These are phyloP conservation scores for Annulohypoxylon stygium DNA, from an alignment of 495 filamentous ascomycete genomes.

Conservation along the genomic window DNA sequence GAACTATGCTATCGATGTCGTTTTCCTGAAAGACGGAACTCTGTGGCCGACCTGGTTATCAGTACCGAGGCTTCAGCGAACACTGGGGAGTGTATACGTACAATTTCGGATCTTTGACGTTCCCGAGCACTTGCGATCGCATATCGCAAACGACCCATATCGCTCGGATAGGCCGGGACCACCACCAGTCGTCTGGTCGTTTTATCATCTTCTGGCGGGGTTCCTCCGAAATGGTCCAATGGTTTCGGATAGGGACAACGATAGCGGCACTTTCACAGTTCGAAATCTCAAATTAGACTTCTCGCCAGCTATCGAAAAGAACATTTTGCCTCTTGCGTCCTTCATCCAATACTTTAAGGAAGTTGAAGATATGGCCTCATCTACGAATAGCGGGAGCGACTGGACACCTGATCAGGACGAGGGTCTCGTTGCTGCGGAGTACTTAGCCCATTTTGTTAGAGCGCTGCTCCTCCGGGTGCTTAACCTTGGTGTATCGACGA, in stretches of 20 bases:
- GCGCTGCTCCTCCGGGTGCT: not conserved
- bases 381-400: not conserved
- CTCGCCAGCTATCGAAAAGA: slow-evolving; percentile 15
- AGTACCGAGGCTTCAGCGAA: not conserved
- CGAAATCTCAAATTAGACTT: slow-evolving; percentile 17
- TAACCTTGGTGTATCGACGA: not conserved
- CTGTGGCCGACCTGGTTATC: not conserved
- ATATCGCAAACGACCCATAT: not conserved
- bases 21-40: not conserved
- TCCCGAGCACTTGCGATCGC: not conserved
- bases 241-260: slow-evolving; percentile 9
- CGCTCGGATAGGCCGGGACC: not conserved
- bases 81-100: not conserved
- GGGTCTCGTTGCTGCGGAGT: not conserved
- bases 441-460: not conserved
- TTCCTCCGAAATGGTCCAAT: slow-evolving; percentile 15
- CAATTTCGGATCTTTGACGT: slow-evolving; percentile 2
- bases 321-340: slow-evolving; percentile 8
- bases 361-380: slow-evolving; percentile 7
- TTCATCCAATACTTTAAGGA: slow-evolving; percentile 24
- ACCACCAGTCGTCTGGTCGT: not conserved
- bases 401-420: not conserved
- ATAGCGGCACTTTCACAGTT: slow-evolving; percentile 1
- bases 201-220: slow-evolving; percentile 13
- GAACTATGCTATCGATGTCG: not conserved